Evolutionary conservation across 2,329 filamentous ascomycete species (phyloP).

Genomic region (Zarea fungicola): DNA sequence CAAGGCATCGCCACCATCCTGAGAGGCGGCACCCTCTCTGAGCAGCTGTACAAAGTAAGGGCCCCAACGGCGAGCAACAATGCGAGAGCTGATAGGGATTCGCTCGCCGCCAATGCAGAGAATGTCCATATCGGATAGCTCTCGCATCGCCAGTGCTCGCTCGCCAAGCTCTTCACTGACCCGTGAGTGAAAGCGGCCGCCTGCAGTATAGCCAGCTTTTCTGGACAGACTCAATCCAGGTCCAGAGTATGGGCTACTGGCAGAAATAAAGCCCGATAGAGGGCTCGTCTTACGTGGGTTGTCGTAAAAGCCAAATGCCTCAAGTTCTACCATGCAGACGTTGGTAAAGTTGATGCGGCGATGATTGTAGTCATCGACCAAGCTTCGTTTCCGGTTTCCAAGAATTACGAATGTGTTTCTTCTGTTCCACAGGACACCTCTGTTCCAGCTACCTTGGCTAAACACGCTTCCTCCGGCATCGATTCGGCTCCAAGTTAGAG

Average conservation of each 20-base stretch:
- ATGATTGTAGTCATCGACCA: slow-evolving; percentile 98
- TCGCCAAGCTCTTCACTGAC: slow-evolving; percentile 83
- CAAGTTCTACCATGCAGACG: slow-evolving; percentile 92
- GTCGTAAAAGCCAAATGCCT: slow-evolving; percentile 95
- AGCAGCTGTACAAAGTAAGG: slow-evolving; percentile 92
- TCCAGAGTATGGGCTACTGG: slow-evolving; percentile 64
- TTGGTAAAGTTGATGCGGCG: slow-evolving; percentile 96
- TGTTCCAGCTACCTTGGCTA: slow-evolving; percentile 95
- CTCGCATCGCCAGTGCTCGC: slow-evolving; percentile 70
- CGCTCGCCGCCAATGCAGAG: slow-evolving; percentile 85
- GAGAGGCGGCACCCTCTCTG: slow-evolving; percentile 68
- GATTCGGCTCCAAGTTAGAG: slow-evolving; percentile 89
- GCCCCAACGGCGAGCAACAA: slow-evolving; percentile 85
- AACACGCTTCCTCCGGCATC: slow-evolving; percentile 93
- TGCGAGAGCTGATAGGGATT: slow-evolving; percentile 87
- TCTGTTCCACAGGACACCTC: slow-evolving; percentile 87
- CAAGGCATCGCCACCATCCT: slow-evolving; percentile 67
- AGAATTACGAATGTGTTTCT: slow-evolving; percentile 94
- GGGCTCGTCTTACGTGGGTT: slow-evolving; percentile 78
- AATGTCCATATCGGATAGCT: slow-evolving; percentile 95
- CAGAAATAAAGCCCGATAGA: slow-evolving; percentile 77
- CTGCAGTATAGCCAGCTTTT: slow-evolving; percentile 61
- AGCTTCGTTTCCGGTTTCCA: slow-evolving; percentile 84
- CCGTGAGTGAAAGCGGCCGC: slow-evolving; percentile 68
- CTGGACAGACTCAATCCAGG: slow-evolving; percentile 51